A percentile compares a stretch with the other conserved stretches of the same genome.
Conservation (phyloP, 192 early-diverging fungal species). For the Lunasporangiospora selenospora region DNA sequence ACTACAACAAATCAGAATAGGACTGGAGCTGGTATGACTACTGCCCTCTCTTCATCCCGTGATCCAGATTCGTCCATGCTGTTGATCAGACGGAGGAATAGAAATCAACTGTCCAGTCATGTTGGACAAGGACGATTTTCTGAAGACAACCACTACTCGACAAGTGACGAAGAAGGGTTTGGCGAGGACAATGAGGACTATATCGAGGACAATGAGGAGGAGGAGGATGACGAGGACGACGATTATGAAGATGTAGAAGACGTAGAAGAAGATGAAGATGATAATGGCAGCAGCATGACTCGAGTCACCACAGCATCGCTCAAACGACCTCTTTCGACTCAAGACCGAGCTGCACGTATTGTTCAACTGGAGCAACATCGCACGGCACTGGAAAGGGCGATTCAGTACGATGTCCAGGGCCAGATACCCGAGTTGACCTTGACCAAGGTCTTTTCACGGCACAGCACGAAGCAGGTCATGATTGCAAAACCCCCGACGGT, state of each 20-base stretch:
- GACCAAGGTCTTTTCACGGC: constrained; percentile 49
- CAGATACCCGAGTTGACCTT: constrained; percentile 51
- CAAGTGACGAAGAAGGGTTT: background rate
- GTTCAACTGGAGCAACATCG: constrained; percentile 21
- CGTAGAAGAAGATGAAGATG: constrained; percentile 9
- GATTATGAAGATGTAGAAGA: constrained; percentile 13
- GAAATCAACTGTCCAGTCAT: no score
- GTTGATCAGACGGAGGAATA: no score
- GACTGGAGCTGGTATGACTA: no score
- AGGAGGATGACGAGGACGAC: constrained; percentile 12
- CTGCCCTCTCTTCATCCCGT: background rate
- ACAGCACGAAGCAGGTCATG: constrained; percentile 78
- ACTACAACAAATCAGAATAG: constrained; percentile 4
- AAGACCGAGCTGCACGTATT: constrained; percentile 4
- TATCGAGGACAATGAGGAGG: constrained; percentile 10
- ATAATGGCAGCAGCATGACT: constrained; percentile 9
- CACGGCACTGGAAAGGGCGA: constrained; percentile 39
- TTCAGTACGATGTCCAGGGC: constrained; percentile 54
- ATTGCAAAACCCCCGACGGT: constrained; percentile 80
- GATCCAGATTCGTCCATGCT: background rate
- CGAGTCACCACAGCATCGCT: background rate
- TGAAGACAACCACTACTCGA: background rate
- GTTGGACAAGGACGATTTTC: background rate
- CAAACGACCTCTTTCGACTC: background rate
- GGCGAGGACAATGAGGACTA: background rate